Evolutionary conservation across 345 rosid species (phyloP).

Genomic region (Microcos paniculata): DNA sequence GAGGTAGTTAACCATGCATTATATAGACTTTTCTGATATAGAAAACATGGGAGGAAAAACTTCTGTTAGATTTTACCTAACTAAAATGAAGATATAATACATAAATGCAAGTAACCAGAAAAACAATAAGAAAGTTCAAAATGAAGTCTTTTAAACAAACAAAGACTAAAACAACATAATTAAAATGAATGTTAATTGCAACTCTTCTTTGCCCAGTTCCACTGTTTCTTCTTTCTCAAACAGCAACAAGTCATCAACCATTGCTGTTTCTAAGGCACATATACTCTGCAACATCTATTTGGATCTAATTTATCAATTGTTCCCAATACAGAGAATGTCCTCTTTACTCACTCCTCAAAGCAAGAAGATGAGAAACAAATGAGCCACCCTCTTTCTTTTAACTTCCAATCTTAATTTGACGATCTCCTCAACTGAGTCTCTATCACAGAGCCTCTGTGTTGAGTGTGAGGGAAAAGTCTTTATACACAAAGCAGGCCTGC

Average conservation of each 20-base stretch:
- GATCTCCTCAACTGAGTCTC: not conserved
- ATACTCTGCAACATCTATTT: not conserved
- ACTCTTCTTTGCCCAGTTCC: not conserved
- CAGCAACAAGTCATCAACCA: not conserved
- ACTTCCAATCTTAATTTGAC: not conserved
- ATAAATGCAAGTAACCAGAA: not conserved
- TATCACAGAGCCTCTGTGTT: not conserved
- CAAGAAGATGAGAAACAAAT: not conserved
- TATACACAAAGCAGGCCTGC: not conserved
- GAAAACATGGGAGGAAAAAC: slow-evolving; percentile 5
- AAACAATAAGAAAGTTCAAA: slow-evolving; percentile 1
- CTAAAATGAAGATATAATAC: not conserved
- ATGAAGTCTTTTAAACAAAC: not conserved
- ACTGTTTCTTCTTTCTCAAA: not conserved
- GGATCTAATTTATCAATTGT: not conserved
- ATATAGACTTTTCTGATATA: slow-evolving; percentile 63
- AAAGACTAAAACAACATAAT: not conserved
- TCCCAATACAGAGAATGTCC: not conserved
- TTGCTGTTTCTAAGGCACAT: not conserved
- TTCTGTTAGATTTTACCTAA: not conserved
- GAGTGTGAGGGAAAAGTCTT: not conserved
- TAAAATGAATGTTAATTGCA: not conserved
- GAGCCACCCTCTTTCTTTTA: not conserved
- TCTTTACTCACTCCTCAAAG: not conserved
- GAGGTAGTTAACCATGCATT: slow-evolving; percentile 55